Base-by-base conservation (phyloP, 805 yeast genomes). In the Nakazawaea ambrosiae region DNA sequence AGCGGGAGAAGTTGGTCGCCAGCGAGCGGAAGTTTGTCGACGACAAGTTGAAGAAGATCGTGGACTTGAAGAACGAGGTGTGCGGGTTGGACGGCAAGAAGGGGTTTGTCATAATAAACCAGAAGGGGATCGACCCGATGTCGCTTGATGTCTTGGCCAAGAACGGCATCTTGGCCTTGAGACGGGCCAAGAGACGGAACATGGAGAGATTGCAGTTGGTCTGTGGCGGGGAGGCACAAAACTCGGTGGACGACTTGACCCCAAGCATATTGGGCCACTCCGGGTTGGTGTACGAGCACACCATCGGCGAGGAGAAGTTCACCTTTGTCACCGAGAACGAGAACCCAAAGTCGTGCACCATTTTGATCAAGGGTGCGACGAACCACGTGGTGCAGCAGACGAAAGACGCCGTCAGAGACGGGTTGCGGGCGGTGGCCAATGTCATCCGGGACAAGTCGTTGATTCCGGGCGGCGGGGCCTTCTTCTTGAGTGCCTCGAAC, bases 61-160 rank as follows among this genome's bases (percentile, higher is more conserved):
- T 92, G 38, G 97, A 87, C 47, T 75, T 92, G 60, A 92, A 92
- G 63, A 87, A 92, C 56, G 80, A 81, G 57, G 96, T 92, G 36
- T 88, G 96, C 60, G 87, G 81, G 16, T 65, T 78, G 46, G 81
- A 78, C 51, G 66, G 78, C 7, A 67, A 76, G 46, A 70, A 79
- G 51, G 86, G 90, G 2, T 92, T 92, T 61, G 97, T 92, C 41
- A 84, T 92, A 40, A 84, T 92, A 59, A 92, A 92, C 65, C 98
- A 92, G 64, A 92, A 92, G 70, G 98, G 98, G 52, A 92, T 92
- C 48, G 98, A 92, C 58, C 98, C 98, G 46, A 83, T 92, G 92
- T 88, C 97, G 6, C 67, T 92, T 45, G 98, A 92, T 57, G 81
- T 90, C 4, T 70, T 92, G 46, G 97, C 97, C 31, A 87, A 86